phyloP scores from a whole-genome alignment of 2,329 filamentous ascomycete species.

The Talaromyces sp. region DNA sequence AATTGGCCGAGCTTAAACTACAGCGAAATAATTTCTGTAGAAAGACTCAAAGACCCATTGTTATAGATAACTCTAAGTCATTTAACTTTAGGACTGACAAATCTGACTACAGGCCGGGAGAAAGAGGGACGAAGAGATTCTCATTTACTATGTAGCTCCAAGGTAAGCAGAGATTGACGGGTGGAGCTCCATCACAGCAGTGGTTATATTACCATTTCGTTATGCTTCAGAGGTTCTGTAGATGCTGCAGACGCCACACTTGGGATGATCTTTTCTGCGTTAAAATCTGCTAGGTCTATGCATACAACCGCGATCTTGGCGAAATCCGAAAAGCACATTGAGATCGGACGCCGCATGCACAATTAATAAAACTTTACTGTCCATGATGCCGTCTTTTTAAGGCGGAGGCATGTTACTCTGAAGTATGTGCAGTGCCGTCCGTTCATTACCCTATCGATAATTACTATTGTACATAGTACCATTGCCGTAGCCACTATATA shows the following conservation, averaged over 20 bases:
- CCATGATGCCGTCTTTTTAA: not conserved
- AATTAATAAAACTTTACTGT: not conserved
- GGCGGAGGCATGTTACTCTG: not conserved
- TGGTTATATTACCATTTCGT: not conserved
- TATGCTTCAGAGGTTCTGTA: not conserved
- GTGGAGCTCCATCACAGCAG: not conserved
- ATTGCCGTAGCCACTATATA: not conserved
- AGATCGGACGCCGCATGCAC: conserved; percentile 8
- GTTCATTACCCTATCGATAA: not conserved
- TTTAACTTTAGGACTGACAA: not conserved
- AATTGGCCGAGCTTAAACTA: not conserved
- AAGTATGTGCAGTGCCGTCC: not conserved
- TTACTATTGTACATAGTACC: not conserved
- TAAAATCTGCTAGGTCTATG: not conserved
- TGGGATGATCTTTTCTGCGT: not conserved
- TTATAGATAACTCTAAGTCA: not conserved
- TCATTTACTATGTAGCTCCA: not conserved
- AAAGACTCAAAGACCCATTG: not conserved
- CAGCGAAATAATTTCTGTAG: not conserved
- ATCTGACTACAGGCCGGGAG: not conserved
- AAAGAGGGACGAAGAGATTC: not conserved
- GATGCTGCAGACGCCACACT: conserved; percentile 7
- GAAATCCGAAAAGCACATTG: not conserved
- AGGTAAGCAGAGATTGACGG: not conserved
- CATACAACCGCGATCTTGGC: conserved; percentile 4